Base-by-base conservation (phyloP, 768 basidiomycete species). In the Boletus tomentosulus region DNA sequence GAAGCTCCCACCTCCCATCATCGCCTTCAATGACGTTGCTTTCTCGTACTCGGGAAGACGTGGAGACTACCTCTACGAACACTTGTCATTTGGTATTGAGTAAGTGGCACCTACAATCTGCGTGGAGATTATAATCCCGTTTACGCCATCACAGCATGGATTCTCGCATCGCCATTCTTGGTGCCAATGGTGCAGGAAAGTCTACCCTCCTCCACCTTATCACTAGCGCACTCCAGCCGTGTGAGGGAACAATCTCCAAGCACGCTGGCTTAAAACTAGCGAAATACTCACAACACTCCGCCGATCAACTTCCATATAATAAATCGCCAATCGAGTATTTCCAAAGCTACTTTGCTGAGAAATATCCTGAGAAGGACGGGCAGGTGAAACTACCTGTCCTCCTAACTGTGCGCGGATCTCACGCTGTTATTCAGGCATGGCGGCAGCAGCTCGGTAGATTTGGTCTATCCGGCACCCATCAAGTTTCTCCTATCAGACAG, bases 221-320 rank as follows among this genome's bases (percentile, higher is more conserved):
- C 74, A 98, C 89, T 22, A 79, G 89, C 53, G 78, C 67, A 10
- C 79, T 95, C 37, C 86, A 88, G 53, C 93, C 96, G 1, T 74
- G 73, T 59, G 81, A 88, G 69, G 97, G 97, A 48, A 92, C 91
- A 37, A 70, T 99, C 61, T 89, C 89, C 47, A 92, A 92, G 65
- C 97, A 99, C 70, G 77, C 87, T 41, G 79, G 78, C 19, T 82
- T 99, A 62, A 99, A 99, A 73, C 84, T 99, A 54, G 91, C 94
- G 60, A 99, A 98, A 73, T 99, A 99, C 79, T 93, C 90, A 6
- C 97, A 99, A 75, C 97, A 99, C 77, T 92, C 89, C 50, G 95
- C 97, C 28, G 97, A 99, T 73, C 97, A 99, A 71, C 84, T 99
- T 10, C 97, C 97, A 25, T 99, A 97, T 72, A 86, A 95, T 57